Conservation (phyloP, 164 flowering plant genomes). For the Umbellularia californica region DNA sequence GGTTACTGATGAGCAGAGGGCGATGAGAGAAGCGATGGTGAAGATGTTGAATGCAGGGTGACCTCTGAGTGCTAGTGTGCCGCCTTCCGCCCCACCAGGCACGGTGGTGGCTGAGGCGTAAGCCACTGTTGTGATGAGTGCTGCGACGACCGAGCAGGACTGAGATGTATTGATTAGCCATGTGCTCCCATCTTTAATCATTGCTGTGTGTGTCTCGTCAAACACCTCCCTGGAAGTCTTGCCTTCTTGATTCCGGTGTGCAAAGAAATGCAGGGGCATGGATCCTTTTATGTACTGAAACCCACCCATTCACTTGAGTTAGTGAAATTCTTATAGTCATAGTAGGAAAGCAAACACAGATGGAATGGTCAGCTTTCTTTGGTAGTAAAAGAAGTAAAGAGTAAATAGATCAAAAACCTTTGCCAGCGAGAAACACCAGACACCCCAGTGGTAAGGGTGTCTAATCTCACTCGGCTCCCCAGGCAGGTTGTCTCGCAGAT, state of each 20-base stretch:
- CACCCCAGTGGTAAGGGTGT: too few species aligned
- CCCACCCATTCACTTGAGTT: background rate
- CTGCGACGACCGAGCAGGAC: constrained; percentile 1
- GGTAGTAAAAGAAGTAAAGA: background rate
- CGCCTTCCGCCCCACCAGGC: constrained; percentile 12
- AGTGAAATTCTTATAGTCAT: background rate
- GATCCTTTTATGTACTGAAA: constrained; percentile 7
- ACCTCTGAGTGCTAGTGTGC: constrained; percentile 11
- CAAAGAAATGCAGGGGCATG: constrained; percentile 4
- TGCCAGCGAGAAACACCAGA: too few species aligned
- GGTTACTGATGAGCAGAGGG: constrained; percentile 24
- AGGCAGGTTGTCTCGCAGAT: too few species aligned
- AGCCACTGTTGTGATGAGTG: constrained; percentile 1
- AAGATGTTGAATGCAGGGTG: constrained; percentile 20
- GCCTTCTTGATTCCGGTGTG: background rate
- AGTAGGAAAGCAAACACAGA: background rate
- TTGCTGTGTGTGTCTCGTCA: background rate
- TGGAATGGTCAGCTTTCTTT: background rate
- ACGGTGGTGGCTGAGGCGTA: constrained; percentile 4
- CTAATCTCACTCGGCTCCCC: too few species aligned
- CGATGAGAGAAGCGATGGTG: constrained; percentile 18
- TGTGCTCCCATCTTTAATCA: background rate
- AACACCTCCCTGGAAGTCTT: constrained; percentile 7
- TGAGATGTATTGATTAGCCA: background rate
- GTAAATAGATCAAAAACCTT: too few species aligned